These are phyloP conservation scores for Serendipita sp. DNA, from an alignment of 768 basidiomycete species.

Conservation along the genomic window DNA sequence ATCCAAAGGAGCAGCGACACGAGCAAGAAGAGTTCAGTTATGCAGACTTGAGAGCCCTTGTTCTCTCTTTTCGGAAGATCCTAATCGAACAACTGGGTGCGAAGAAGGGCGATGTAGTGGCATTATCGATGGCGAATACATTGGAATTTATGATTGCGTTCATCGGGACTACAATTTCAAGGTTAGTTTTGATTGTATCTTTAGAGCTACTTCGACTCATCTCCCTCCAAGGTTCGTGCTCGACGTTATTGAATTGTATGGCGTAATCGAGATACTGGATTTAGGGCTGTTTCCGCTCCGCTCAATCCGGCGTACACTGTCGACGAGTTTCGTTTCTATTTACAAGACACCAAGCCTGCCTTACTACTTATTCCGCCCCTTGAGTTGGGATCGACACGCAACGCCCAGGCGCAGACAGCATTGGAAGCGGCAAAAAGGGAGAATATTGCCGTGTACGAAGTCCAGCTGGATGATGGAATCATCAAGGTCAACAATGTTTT, in stretches of 20 bases:
- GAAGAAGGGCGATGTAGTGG: conserved; percentile 14
- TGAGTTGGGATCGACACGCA: not conserved
- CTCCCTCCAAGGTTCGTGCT: not conserved
- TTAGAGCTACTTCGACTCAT: not conserved
- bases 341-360: conserved; percentile 16
- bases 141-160: conserved; percentile 17
- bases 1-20: not conserved
- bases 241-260: not conserved
- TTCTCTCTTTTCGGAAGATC: conserved; percentile 10
- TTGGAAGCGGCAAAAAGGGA: conserved; percentile 3
- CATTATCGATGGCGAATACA: conserved; percentile 13
- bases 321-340: conserved; percentile 16
- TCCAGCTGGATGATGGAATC: not conserved
- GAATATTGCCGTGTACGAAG: not conserved
- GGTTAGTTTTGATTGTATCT: conserved; percentile 8
- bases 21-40: conserved; percentile 9
- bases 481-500: not conserved
- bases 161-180: conserved; percentile 14
- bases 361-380: conserved; percentile 14
- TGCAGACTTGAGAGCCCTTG: conserved; percentile 9
- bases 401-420: not conserved
- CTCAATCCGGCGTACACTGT: conserved; percentile 16
- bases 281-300: conserved; percentile 16
- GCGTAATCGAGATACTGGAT: not conserved
- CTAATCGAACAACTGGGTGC: conserved; percentile 14